phyloP scores from a whole-genome alignment of 2,329 filamentous ascomycete genomes.

The Botrytis sinoallii region DNA sequence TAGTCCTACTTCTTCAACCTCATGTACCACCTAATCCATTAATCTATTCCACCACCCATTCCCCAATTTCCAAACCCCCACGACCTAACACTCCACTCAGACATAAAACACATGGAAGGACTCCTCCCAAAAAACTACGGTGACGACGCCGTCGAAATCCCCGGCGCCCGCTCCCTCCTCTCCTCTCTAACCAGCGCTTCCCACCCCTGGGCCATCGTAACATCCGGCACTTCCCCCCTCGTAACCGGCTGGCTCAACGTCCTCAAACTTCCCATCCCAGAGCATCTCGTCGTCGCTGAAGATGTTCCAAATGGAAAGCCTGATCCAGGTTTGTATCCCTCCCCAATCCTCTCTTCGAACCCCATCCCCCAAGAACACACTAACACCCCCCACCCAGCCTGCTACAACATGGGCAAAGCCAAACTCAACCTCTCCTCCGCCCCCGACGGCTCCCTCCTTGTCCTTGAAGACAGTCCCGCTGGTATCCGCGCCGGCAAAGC shows the following conservation, averaged over 20 bases:
- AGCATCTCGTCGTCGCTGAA: conserved; percentile 70
- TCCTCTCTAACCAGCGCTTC: conserved; percentile 58
- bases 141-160: conserved; percentile 77
- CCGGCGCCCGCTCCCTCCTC: conserved; percentile 72
- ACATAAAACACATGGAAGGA: conserved; percentile 75
- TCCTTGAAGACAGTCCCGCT: conserved; percentile 68
- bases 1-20: background rate
- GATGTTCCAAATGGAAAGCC: conserved; percentile 74
- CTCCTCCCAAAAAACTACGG: conserved; percentile 75
- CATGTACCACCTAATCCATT: background rate
- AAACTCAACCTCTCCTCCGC: conserved; percentile 49
- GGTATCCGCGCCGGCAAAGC: conserved; percentile 66
- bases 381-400: conserved; percentile 40
- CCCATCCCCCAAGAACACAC: background rate
- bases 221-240: conserved; percentile 66
- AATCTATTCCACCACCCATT: too few relatives aligned
- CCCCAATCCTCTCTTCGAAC: background rate
- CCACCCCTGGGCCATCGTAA: conserved; percentile 76
- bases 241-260: conserved; percentile 70
- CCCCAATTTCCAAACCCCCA: background rate
- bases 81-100: conserved; percentile 45
- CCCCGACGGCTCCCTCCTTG: conserved; percentile 46
- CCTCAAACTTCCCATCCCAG: conserved; percentile 61
- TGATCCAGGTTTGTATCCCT: conserved; percentile 49
- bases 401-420: conserved; percentile 66